These are phyloP conservation scores for Ophiocordyceps camponoti-leonardi DNA, from an alignment of 2,329 filamentous ascomycete species.

Conservation along the genomic window DNA sequence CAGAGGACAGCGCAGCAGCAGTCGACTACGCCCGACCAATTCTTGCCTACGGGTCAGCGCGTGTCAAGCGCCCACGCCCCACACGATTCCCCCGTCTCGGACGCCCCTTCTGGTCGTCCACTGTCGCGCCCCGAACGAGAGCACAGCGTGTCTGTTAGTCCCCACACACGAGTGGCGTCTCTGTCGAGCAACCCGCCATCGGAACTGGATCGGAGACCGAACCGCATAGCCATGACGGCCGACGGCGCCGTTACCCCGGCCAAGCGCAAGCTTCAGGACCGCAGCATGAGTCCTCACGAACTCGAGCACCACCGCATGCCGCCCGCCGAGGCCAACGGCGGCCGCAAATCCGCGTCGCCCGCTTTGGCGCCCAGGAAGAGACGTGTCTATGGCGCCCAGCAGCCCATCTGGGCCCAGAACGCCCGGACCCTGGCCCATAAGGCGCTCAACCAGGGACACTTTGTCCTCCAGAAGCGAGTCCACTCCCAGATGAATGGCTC, in stretches of 20 bases:
- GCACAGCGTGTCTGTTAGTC: constrained; percentile 57
- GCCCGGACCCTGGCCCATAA: constrained; percentile 16
- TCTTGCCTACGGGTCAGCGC: constrained; percentile 2
- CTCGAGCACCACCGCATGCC: constrained; percentile 30
- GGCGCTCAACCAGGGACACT: constrained; percentile 25
- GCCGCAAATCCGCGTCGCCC: constrained; percentile 14
- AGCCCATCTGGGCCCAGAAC: constrained; percentile 32
- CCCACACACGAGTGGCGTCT: constrained; percentile 50
- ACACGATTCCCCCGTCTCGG: constrained; percentile 24
- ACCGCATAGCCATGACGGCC: constrained; percentile 8
- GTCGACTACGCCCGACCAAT: not conserved
- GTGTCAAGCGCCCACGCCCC: constrained; percentile 20
- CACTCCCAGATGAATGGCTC: constrained; percentile 19
- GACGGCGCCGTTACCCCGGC: constrained; percentile 17
- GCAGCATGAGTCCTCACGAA: constrained; percentile 29
- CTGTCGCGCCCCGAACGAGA: constrained; percentile 47
- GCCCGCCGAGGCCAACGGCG: constrained; percentile 31
- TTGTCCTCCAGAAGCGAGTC: constrained; percentile 23
- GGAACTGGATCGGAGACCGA: constrained; percentile 9
- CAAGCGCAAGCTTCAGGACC: constrained; percentile 22
- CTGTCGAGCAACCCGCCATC: constrained; percentile 25
- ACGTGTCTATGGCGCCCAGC: constrained; percentile 16
- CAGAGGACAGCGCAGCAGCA: constrained; percentile 20
- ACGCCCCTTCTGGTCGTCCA: constrained; percentile 25
- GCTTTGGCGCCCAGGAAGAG: constrained; percentile 18